Evolutionary conservation across 75 land plant species (phyloP).

Genomic region (Cryptomeria japonica): DNA sequence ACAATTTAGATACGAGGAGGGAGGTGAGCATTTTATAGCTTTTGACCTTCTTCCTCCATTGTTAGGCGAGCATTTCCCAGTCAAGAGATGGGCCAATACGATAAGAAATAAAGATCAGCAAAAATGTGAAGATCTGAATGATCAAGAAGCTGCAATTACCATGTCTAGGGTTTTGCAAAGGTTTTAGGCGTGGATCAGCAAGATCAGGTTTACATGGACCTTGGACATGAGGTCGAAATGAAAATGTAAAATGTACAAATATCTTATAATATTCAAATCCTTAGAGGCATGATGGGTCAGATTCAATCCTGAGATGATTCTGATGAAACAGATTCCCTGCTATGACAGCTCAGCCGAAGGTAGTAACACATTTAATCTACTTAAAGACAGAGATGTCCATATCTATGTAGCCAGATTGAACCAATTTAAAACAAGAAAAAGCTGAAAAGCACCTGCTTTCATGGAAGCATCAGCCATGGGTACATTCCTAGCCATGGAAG

Average conservation of each 20-base stretch:
- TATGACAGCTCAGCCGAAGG: background rate
- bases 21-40: background rate
- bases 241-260: too few relatives aligned
- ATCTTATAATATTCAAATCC: too few relatives aligned
- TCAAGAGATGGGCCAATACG: background rate
- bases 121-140: background rate
- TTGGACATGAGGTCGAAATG: too few relatives aligned
- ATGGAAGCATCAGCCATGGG: slow-evolving; percentile 84
- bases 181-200: background rate
- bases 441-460: slow-evolving; percentile 64
- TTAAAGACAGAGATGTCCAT: background rate
- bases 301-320: too few relatives aligned
- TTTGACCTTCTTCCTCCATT: background rate
- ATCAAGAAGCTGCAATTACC: background rate
- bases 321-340: too few relatives aligned
- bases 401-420: too few relatives aligned
- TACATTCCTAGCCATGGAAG: slow-evolving; percentile 82
- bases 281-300: too few relatives aligned
- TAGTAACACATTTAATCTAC: background rate
- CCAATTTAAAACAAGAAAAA: background rate
- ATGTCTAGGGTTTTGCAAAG: background rate
- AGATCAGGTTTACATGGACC: background rate
- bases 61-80: background rate
- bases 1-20: background rate
- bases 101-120: background rate